phyloP scores from a whole-genome alignment of 768 basidiomycete species.

The Tephrocybe sp. region DNA sequence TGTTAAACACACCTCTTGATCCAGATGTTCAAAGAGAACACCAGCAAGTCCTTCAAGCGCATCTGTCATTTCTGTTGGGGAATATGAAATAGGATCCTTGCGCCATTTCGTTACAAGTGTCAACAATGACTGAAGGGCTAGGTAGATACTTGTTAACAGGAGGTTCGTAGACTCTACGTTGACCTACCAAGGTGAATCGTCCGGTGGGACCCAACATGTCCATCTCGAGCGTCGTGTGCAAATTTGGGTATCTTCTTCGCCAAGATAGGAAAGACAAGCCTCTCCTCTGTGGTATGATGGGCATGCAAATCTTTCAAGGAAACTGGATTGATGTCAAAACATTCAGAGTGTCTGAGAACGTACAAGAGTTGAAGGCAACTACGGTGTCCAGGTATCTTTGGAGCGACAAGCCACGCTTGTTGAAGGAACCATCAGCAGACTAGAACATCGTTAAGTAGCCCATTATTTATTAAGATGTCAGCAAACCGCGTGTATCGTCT shows the following conservation, averaged over 20 bases:
- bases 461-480: not conserved
- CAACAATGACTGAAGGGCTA: constrained; percentile 44
- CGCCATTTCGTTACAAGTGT: constrained; percentile 39
- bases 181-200: constrained; percentile 49
- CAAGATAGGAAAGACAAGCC: constrained; percentile 48
- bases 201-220: constrained; percentile 47
- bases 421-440: constrained; percentile 49
- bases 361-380: constrained; percentile 38
- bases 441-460: not conserved
- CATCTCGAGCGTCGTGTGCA: constrained; percentile 32
- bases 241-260: constrained; percentile 50
- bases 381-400: constrained; percentile 38
- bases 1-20: constrained; percentile 41
- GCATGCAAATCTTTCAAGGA: constrained; percentile 40
- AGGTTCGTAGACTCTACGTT: not conserved
- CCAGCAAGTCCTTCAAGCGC: constrained; percentile 48
- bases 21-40: constrained; percentile 50
- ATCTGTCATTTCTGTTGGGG: constrained; percentile 44
- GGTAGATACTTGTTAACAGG: not conserved
- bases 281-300: constrained; percentile 57
- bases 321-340: not conserved
- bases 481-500: constrained; percentile 10
- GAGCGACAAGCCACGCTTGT: constrained; percentile 39
- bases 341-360: not conserved
- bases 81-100: constrained; percentile 42